These are phyloP conservation scores for Colletotrichum lentis DNA, from an alignment of 2,329 filamentous ascomycete species.

Conservation along the genomic window DNA sequence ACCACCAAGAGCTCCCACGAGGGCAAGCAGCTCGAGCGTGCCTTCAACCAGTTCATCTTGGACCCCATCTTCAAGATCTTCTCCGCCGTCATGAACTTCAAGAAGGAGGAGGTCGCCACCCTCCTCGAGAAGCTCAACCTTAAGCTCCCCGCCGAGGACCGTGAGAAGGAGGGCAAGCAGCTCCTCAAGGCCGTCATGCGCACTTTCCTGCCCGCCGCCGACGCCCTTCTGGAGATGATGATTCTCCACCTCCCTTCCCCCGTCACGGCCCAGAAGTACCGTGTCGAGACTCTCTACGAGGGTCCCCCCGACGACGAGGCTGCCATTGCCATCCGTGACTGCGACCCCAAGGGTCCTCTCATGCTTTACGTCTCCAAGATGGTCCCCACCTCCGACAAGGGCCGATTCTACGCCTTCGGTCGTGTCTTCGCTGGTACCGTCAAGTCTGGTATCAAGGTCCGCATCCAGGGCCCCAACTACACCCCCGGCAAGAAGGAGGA, in stretches of 20 bases:
- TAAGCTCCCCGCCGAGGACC: conserved; percentile 87
- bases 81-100: conserved; percentile 95
- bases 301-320: conserved; percentile 92
- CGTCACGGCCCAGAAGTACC: conserved; percentile 95
- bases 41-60: conserved; percentile 99
- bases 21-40: conserved; percentile 92
- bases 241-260: conserved; percentile 98
- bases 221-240: conserved; percentile 99
- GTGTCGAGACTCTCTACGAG: conserved; percentile 98
- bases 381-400: conserved; percentile 99
- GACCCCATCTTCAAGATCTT: conserved; percentile 99
- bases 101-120: conserved; percentile 86
- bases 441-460: conserved; percentile 97
- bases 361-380: conserved; percentile 99
- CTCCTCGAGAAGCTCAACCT: conserved; percentile 94
- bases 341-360: conserved; percentile 95
- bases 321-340: conserved; percentile 97
- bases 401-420: conserved; percentile 99
- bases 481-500: conserved; percentile 97
- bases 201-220: conserved; percentile 97
- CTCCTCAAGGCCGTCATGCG: conserved; percentile 98
- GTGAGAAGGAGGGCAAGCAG: conserved; percentile 94
- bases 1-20: conserved; percentile 85
- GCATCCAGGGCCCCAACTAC: conserved; percentile 99
- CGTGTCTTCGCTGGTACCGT: conserved; percentile 99